Evolutionary conservation across 2,329 filamentous ascomycete species (phyloP).

Genomic region (Rutstroemia sp.): DNA sequence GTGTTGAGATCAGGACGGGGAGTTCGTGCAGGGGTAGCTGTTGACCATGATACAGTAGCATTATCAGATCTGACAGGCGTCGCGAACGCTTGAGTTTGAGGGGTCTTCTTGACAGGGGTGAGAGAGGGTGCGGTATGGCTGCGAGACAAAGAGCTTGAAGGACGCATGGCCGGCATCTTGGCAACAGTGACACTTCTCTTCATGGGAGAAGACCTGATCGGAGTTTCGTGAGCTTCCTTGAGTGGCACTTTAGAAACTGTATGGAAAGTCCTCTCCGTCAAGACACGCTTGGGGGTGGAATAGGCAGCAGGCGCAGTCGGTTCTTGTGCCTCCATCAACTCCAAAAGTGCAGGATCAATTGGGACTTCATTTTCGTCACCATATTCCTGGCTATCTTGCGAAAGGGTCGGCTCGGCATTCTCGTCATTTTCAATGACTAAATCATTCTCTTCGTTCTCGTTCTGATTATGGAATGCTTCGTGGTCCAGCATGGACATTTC

Average conservation of each 20-base stretch:
- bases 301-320: conserved; percentile 9
- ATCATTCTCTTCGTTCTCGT: neutral
- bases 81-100: conserved; percentile 11
- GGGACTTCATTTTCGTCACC: conserved; percentile 58
- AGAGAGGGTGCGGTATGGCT: conserved; percentile 48
- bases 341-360: conserved; percentile 42
- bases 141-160: conserved; percentile 34
- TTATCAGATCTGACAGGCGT: conserved; percentile 38
- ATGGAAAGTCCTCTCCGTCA: conserved; percentile 44
- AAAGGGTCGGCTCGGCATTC: conserved; percentile 39
- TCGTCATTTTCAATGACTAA: neutral
- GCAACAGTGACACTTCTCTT: conserved; percentile 37
- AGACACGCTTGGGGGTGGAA: conserved; percentile 23
- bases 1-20: conserved; percentile 47
- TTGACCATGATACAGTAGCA: conserved; percentile 42
- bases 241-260: conserved; percentile 73
- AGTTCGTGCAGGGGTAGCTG: conserved; percentile 47
- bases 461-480: conserved; percentile 13
- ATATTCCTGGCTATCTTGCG: conserved; percentile 58
- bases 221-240: conserved; percentile 51
- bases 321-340: conserved; percentile 6
- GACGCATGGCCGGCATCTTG: conserved; percentile 36
- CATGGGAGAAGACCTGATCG: conserved; percentile 31
- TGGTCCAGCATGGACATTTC: conserved; percentile 50
- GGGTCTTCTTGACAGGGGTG: conserved; percentile 39